phyloP scores from a whole-genome alignment of 2,329 filamentous ascomycete species.

The Fusarium guadeloupense region DNA sequence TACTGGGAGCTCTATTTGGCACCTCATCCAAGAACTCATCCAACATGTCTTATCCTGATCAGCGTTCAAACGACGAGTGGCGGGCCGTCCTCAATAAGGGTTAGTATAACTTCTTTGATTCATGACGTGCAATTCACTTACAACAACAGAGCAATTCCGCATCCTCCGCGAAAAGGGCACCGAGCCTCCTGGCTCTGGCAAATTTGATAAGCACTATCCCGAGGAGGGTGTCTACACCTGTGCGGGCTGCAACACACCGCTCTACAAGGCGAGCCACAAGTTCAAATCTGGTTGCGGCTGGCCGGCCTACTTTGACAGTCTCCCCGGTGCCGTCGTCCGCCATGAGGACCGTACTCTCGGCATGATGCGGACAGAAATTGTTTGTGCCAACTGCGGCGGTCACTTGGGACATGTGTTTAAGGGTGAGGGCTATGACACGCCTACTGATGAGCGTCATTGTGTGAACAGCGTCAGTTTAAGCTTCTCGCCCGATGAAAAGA shows the following conservation, averaged over 20 bases:
- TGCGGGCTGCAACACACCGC: constrained; percentile 83
- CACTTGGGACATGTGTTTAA: constrained; percentile 96
- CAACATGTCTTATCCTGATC: constrained; percentile 79
- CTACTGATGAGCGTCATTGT: constrained; percentile 96
- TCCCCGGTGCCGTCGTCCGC: constrained; percentile 88
- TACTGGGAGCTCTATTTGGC: constrained; percentile 79
- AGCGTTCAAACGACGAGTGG: constrained; percentile 88
- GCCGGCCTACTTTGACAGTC: constrained; percentile 96
- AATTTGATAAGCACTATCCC: constrained; percentile 88
- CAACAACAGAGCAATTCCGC: constrained; percentile 86
- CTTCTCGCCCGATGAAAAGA: constrained; percentile 74
- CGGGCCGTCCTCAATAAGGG: constrained; percentile 77
- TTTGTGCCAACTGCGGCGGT: constrained; percentile 93
- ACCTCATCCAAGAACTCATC: constrained; percentile 63
- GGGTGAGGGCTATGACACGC: constrained; percentile 83
- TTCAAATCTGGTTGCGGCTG: constrained; percentile 97
- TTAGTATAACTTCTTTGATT: constrained; percentile 40
- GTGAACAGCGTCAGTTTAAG: constrained; percentile 93
- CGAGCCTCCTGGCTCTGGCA: constrained; percentile 80
- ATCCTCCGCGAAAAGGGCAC: constrained; percentile 93
- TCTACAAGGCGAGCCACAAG: constrained; percentile 94
- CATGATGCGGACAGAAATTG: constrained; percentile 90
- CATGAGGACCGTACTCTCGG: constrained; percentile 81
- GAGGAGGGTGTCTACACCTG: constrained; percentile 83
- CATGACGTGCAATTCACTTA: constrained; percentile 6